Evolutionary conservation across 495 filamentous ascomycete genomes (phyloP).

Genomic region (Choiromyces venosus): DNA sequence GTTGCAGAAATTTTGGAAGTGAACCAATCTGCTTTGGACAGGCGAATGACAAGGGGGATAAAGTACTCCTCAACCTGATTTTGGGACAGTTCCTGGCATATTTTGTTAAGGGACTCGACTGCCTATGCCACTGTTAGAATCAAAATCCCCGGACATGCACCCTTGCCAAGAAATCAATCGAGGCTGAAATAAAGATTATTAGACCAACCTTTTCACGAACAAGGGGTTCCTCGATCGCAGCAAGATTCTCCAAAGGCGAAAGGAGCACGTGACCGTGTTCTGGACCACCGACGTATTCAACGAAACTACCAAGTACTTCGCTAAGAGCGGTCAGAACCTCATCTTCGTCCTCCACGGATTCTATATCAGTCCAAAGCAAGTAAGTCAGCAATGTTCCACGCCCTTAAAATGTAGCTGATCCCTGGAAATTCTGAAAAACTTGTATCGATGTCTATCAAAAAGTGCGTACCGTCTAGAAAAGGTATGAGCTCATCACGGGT

Average conservation of each 20-base stretch:
- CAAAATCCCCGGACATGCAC: neutral
- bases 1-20: constrained; percentile 98
- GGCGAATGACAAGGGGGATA: constrained; percentile 85
- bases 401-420: neutral
- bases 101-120: constrained; percentile 98
- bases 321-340: constrained; percentile 95
- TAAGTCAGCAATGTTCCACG: constrained; percentile 27
- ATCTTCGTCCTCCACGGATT: constrained; percentile 97
- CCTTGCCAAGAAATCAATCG: constrained; percentile 9
- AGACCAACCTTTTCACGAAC: constrained; percentile 84
- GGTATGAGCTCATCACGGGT: constrained; percentile 97
- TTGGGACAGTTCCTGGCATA: constrained; percentile 82
- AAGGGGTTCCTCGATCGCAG: constrained; percentile 94
- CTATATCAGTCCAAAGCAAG: constrained; percentile 48
- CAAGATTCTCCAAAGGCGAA: constrained; percentile 94
- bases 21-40: constrained; percentile 99
- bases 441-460: constrained; percentile 23
- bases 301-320: constrained; percentile 90
- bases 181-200: constrained; percentile 8
- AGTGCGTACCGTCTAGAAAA: constrained; percentile 78
- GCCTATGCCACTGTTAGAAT: constrained; percentile 55
- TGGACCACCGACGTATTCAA: constrained; percentile 94
- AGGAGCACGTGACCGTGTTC: constrained; percentile 92
- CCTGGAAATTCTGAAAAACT: constrained; percentile 6
- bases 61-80: constrained; percentile 94